Evolutionary conservation across 768 basidiomycete genomes (phyloP), one percentile per base, ranked within the genome.

Genomic region (Glaciozyma martinii): DNA sequence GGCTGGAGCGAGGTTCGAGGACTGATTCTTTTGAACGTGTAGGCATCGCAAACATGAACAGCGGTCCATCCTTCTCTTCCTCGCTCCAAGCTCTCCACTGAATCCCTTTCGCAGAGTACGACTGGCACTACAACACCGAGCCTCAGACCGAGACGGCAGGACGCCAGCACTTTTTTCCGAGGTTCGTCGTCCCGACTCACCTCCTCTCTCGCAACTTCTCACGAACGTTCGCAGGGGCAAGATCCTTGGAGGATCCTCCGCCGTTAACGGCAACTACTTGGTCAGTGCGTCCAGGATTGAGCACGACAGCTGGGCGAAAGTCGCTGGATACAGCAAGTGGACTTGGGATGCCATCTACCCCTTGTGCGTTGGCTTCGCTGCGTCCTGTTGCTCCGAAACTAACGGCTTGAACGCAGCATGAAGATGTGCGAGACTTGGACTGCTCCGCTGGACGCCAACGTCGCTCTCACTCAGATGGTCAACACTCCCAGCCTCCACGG

Each of bases 401-500:
- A 23, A 47, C 46, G 46, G 9, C 21, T 12, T 15, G 9, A 2
- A 1, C 10, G 1, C 25, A 50, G 49, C 78, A 72, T 73, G 37
- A 40, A 40, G 37, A 7, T 7, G 37, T 3, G 75, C 18, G 80
- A 81, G 61, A 78, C 72, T 30, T 80, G 75, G 66, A 77, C 77
- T 3, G 71, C 75, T 0, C 79, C 80, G 0, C 19, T 67, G 4
- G 67, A 66, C 8, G 70, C 68, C 29, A 61, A 75, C 58, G 61
- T 69, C 29, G 19, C 65, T 15, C 52, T 70, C 5, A 74, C 75
- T 33, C 62, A 68, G 8, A 78, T 79, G 71, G 69, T 66, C 10
- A 63, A 72, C 46, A 66, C 78, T 66, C 44, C 71, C 23, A 70
- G 68, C 29, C 70, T 68, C 15, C 79, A 79, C 63, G 71, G 72